Evolutionary conservation across 345 rosid genomes (phyloP).

Genomic region (Murraya paniculata): DNA sequence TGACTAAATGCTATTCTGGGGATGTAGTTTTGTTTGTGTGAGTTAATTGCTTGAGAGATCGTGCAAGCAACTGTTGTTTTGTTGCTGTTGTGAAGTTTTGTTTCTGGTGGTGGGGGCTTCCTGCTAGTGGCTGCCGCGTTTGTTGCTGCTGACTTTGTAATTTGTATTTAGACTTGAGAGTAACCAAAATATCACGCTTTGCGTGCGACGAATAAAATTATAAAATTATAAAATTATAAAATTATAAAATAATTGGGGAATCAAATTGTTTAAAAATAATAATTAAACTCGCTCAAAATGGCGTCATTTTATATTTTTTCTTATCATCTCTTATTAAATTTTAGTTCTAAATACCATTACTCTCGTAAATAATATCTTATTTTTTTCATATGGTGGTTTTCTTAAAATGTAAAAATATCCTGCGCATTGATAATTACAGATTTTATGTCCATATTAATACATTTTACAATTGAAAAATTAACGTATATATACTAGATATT

Average conservation of each 20-base stretch:
- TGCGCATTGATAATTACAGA: background rate
- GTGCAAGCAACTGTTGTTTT: conserved; percentile 11
- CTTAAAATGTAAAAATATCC: background rate
- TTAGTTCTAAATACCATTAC: too few relatives aligned
- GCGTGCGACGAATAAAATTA: too few relatives aligned
- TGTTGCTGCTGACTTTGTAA: background rate
- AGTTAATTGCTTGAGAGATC: conserved; percentile 9
- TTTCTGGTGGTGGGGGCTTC: background rate
- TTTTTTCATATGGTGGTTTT: too few relatives aligned
- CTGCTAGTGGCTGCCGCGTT: background rate
- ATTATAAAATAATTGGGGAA: too few relatives aligned
- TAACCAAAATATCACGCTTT: background rate
- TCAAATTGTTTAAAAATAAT: too few relatives aligned
- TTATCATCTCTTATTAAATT: too few relatives aligned
- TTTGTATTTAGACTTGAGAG: background rate
- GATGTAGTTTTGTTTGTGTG: background rate
- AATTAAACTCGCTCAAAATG: too few relatives aligned
- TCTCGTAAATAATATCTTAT: too few relatives aligned
- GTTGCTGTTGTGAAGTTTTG: background rate
- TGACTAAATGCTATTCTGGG: background rate
- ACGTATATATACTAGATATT: background rate
- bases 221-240: too few relatives aligned
- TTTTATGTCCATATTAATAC: background rate
- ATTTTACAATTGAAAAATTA: background rate
- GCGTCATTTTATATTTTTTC: too few relatives aligned